Conservation (phyloP, 257 asterid genomes). For the Petunia secreta region DNA sequence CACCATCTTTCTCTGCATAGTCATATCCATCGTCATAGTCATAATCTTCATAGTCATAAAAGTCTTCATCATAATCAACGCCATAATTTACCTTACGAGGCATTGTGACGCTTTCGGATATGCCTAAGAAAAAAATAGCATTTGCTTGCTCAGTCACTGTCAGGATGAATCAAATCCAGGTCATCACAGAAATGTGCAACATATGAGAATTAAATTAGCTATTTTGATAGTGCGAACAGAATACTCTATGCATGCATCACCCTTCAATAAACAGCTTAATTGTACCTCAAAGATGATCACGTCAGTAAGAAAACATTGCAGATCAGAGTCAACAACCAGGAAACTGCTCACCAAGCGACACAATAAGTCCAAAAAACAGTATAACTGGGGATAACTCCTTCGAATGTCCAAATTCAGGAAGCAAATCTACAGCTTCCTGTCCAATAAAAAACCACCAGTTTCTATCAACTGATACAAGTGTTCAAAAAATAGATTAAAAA, state of each 20-base stretch:
- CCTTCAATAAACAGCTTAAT: background rate
- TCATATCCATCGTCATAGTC: constrained; percentile 52
- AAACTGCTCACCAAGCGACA: constrained; percentile 12
- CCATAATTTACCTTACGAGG: constrained; percentile 69
- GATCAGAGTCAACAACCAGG: constrained; percentile 10
- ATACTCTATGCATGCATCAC: background rate
- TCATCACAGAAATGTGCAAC: constrained; percentile 10
- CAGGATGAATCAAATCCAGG: background rate
- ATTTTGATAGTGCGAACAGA: background rate
- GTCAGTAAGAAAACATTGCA: background rate
- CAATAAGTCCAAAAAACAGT: background rate
- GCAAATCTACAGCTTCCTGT: background rate
- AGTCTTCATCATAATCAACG: constrained; percentile 52
- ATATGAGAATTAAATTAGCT: background rate
- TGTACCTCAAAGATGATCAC: background rate
- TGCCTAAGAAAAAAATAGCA: background rate
- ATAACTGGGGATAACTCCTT: background rate
- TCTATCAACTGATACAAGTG: background rate
- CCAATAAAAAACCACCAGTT: background rate
- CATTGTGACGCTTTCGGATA: constrained; percentile 52
- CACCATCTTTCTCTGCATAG: constrained; percentile 55
- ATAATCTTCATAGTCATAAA: constrained; percentile 53
- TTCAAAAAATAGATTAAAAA: background rate
- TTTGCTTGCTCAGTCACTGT: constrained; percentile 7
- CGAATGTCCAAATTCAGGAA: background rate